Percentiles rank a stretch among this genome's conserved stretches.
phyloP scores from a whole-genome alignment of 108 stramenopile genomes.

The Nitzschia inconspicua region DNA sequence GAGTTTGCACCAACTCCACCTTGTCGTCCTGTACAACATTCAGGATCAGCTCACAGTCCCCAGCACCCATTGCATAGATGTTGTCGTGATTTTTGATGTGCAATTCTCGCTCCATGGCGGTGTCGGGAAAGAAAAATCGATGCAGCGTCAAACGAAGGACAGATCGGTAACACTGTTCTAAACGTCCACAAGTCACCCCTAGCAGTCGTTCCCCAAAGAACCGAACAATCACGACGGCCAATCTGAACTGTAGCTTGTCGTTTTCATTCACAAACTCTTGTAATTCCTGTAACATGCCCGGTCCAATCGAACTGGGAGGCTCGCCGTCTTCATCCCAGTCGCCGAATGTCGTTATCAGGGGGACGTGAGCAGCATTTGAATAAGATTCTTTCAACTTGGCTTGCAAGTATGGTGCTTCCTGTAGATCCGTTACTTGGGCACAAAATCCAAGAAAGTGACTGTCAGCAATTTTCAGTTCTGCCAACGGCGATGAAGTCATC shows the following conservation, averaged over 20 bases:
- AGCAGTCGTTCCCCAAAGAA: constrained; percentile 45
- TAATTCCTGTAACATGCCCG: constrained; percentile 30
- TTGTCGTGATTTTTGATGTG: constrained; percentile 7
- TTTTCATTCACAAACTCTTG: background rate
- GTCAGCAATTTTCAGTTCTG: constrained; percentile 41
- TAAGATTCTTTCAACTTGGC: constrained; percentile 22
- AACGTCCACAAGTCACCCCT: constrained; percentile 72
- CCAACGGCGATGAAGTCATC: constrained; percentile 2
- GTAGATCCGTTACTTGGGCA: constrained; percentile 5
- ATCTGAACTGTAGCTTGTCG: background rate
- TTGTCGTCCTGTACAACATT: constrained; percentile 41
- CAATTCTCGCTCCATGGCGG: constrained; percentile 12
- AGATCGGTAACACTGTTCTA: constrained; percentile 46
- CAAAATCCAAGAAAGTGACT: constrained; percentile 62
- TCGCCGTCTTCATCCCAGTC: constrained; percentile 57
- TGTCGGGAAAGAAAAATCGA: constrained; percentile 27
- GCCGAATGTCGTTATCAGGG: constrained; percentile 18
- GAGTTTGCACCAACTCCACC: background rate
- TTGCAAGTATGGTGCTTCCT: constrained; percentile 27
- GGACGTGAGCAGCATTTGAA: constrained; percentile 58
- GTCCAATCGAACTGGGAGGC: constrained; percentile 38
- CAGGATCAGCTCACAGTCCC: constrained; percentile 68
- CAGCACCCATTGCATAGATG: constrained; percentile 67
- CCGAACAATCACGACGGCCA: constrained; percentile 56
- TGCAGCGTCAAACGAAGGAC: constrained; percentile 47